phyloP scores from a whole-genome alignment of 164 flowering plant genomes.

The grape (Vitis vinifera) region ASM3070453v1 NC_081812.1:19841001-19841500 shows the following conservation, averaged over 20 bases:
- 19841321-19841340: background rate
- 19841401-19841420: too few species aligned
- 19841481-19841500: too few species aligned
- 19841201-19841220: background rate
- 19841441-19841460: too few species aligned
- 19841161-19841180: background rate
- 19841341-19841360: too few species aligned
- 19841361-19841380: too few species aligned
- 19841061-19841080: constrained; percentile 94
- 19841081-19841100: constrained; percentile 88
- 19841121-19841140: constrained; percentile 99
- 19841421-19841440: too few species aligned
- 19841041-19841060: constrained; percentile 96
- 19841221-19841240: background rate
- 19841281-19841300: background rate
- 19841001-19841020: constrained; percentile 92
- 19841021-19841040: constrained; percentile 85
- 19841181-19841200: background rate
- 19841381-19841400: too few species aligned
- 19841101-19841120: constrained; percentile 90
- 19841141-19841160: constrained; percentile 89
- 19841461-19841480: too few species aligned
- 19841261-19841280: too few species aligned
- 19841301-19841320: background rate
- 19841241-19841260: background rate